phyloP scores from a whole-genome alignment of 306 rosid species.

The Biancaea sappan region DNA sequence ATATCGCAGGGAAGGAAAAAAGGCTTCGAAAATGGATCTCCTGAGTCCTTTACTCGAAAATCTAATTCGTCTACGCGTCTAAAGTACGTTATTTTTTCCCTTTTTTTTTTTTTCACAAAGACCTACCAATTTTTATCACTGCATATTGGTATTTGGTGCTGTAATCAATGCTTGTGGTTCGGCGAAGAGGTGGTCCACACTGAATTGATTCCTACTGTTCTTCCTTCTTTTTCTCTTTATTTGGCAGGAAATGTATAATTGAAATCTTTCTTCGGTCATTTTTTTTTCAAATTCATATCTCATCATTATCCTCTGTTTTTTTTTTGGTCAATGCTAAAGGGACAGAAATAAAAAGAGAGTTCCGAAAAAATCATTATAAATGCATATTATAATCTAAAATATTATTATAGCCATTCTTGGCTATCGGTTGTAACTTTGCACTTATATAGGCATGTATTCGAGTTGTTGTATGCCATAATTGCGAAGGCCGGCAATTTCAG shows the following conservation, averaged over 20 bases:
- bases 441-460: not conserved
- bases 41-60: slow-evolving; percentile 48
- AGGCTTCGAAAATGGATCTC: slow-evolving; percentile 43
- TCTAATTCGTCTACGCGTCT: slow-evolving; percentile 52
- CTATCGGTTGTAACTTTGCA: not conserved
- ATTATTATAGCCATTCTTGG: not conserved
- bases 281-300: not conserved
- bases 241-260: not conserved
- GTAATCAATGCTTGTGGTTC: not conserved
- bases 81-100: slow-evolving; percentile 46
- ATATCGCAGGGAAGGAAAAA: slow-evolving; percentile 54
- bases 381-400: not conserved
- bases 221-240: not conserved
- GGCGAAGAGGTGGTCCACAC: not conserved
- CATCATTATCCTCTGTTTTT: not conserved
- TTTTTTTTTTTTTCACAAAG: not conserved
- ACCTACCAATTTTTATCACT: not conserved
- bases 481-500: not conserved
- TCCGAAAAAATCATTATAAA: not conserved
- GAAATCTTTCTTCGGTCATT: not conserved
- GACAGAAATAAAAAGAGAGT: not conserved
- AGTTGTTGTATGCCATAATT: not conserved
- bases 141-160: not conserved
- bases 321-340: not conserved
- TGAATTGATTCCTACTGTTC: not conserved